These are phyloP conservation scores for Puccinia brachypodii DNA, from an alignment of 1,284 basidiomycete species.

Conservation along the genomic window DNA sequence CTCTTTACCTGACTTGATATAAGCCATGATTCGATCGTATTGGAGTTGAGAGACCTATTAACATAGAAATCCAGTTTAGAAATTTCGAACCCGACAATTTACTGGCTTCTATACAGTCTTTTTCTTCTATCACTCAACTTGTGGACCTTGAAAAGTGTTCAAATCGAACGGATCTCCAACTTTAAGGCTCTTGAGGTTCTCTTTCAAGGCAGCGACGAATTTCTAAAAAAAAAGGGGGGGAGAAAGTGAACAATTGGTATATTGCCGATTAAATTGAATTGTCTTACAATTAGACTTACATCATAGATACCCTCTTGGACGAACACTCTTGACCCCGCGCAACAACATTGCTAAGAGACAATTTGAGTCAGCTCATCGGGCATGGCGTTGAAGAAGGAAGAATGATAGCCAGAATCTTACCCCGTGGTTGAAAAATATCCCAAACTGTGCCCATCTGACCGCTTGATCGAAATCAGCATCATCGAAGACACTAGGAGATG, in stretches of 20 bases:
- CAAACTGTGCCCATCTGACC: conserved; percentile 75
- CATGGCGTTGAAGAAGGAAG: not conserved
- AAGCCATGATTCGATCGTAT: conserved; percentile 85
- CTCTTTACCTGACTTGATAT: conserved; percentile 79
- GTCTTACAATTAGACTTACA: conserved; percentile 27
- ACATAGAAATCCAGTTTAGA: not conserved
- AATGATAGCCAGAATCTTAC: conserved; percentile 52
- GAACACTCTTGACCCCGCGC: conserved; percentile 79
- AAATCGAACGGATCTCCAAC: conserved; percentile 77
- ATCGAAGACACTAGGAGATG: conserved; percentile 57
- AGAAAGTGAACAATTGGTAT: conserved; percentile 62
- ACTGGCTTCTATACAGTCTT: no score
- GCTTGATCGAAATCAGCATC: conserved; percentile 69
- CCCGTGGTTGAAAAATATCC: conserved; percentile 66
- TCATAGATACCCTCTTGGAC: conserved; percentile 67
- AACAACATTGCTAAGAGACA: conserved; percentile 71
- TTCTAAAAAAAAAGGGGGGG: conserved; percentile 63
- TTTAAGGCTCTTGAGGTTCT: conserved; percentile 63
- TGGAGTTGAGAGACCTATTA: conserved; percentile 61
- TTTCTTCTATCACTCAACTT: conserved; percentile 64
- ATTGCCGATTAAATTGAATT: not conserved
- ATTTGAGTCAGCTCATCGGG: not conserved
- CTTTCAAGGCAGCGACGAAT: conserved; percentile 65
- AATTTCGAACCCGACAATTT: not conserved
- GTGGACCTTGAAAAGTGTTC: conserved; percentile 79